Evolutionary conservation across 2,329 filamentous ascomycete species (phyloP).

Genomic region (Fusarium musae): DNA sequence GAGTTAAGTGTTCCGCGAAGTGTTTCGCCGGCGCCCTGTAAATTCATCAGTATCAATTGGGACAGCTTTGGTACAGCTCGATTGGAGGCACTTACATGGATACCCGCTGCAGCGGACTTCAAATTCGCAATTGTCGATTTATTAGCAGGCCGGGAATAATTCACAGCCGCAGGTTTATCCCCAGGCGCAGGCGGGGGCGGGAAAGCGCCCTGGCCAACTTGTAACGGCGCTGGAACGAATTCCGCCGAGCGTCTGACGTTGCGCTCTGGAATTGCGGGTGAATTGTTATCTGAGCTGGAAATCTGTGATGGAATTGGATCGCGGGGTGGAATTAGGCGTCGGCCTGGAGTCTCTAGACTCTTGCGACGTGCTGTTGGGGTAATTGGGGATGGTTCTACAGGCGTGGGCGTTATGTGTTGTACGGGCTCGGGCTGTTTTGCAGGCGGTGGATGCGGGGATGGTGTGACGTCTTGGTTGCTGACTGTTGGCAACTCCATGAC

Average conservation of each 20-base stretch:
- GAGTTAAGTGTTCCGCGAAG: conserved; percentile 42
- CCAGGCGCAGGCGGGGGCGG: not conserved
- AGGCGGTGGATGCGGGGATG: conserved; percentile 2
- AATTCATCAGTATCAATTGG: not conserved
- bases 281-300: conserved; percentile 1
- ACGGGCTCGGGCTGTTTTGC: not conserved
- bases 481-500: conserved; percentile 32
- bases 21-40: conserved; percentile 40
- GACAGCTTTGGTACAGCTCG: accelerated
- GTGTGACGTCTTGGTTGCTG: conserved; percentile 23
- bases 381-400: conserved; percentile 3
- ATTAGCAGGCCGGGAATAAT: conserved; percentile 27
- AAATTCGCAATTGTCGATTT: conserved; percentile 40
- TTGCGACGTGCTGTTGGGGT: conserved; percentile 30
- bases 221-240: conserved; percentile 4
- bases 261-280: conserved; percentile 34
- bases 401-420: conserved; percentile 7
- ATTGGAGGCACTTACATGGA: conserved; percentile 18
- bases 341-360: conserved; percentile 40
- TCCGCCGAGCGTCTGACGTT: conserved; percentile 9
- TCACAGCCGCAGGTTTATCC: not conserved
- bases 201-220: conserved; percentile 8
- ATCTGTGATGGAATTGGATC: conserved; percentile 17
- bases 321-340: conserved; percentile 36
- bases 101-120: conserved; percentile 37